phyloP scores from a whole-genome alignment of 2,329 filamentous ascomycete genomes.

The Leptographium wingfieldii region DNA sequence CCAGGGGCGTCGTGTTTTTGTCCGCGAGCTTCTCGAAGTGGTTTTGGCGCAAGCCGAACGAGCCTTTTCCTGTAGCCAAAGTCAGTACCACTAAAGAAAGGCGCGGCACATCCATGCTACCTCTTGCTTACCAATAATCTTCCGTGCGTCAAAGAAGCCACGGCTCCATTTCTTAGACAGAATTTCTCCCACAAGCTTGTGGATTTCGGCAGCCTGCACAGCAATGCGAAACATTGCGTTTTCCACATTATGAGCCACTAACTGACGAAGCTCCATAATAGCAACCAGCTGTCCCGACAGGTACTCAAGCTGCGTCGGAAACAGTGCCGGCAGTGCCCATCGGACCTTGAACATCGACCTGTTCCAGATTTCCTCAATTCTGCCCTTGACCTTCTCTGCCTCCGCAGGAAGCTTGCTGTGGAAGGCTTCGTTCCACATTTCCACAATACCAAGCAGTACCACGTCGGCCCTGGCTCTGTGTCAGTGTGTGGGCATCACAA shows the following conservation, averaged over 20 bases:
- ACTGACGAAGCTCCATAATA: slow-evolving; percentile 3
- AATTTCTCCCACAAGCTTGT: neutral
- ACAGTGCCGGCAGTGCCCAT: neutral
- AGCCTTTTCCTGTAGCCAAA: neutral
- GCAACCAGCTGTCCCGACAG: neutral
- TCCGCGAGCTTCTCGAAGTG: neutral
- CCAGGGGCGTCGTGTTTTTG: neutral
- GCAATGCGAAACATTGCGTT: neutral
- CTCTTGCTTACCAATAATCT: neutral
- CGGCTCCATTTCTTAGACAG: neutral
- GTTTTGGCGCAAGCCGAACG: neutral
- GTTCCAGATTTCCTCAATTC: neutral
- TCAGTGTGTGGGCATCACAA: too few species aligned
- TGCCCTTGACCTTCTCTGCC: neutral
- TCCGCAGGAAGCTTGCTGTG: neutral
- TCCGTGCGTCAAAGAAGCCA: neutral
- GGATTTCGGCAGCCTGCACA: neutral
- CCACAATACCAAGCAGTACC: neutral
- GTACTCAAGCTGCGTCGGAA: neutral
- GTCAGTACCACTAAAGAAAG: neutral
- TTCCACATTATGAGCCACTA: neutral
- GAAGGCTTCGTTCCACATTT: slow-evolving; percentile 3
- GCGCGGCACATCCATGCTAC: neutral
- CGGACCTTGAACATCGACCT: neutral
- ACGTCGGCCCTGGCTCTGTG: neutral